These are phyloP conservation scores for Furcasterigmium furcatum DNA, from an alignment of 2,329 filamentous ascomycete genomes.

Conservation along the genomic window DNA sequence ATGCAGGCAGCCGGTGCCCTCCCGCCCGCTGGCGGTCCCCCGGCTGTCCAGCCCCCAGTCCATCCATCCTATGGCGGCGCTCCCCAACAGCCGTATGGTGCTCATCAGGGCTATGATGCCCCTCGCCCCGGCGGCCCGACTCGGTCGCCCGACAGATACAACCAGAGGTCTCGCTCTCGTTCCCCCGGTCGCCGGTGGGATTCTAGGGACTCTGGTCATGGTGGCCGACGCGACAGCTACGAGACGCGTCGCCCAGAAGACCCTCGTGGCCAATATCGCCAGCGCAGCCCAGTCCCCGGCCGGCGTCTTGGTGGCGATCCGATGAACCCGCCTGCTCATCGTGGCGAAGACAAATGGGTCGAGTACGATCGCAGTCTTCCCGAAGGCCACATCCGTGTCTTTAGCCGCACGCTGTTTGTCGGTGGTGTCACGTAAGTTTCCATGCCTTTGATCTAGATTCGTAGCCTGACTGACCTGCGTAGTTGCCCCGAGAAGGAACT, in stretches of 20 bases:
- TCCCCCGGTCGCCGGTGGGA: slow-evolving; percentile 76
- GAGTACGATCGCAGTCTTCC: slow-evolving; percentile 75
- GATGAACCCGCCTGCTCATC: not conserved
- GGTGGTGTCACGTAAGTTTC: slow-evolving; percentile 79
- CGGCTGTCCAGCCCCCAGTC: slow-evolving; percentile 32
- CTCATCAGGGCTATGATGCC: slow-evolving; percentile 4
- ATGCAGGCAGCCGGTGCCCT: slow-evolving; percentile 36
- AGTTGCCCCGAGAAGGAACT: slow-evolving; percentile 80
- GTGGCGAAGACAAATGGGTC: slow-evolving; percentile 67
- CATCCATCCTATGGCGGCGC: slow-evolving; percentile 38
- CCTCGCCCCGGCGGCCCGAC: not conserved
- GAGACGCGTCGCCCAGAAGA: slow-evolving; percentile 60
- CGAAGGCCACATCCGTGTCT: slow-evolving; percentile 79
- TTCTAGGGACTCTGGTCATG: slow-evolving; percentile 60
- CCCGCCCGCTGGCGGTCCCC: slow-evolving; percentile 21
- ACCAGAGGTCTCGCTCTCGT: slow-evolving; percentile 70
- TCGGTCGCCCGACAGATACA: slow-evolving; percentile 59
- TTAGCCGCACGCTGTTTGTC: slow-evolving; percentile 93
- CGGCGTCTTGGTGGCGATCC: slow-evolving; percentile 45
- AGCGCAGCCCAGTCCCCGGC: slow-evolving; percentile 71
- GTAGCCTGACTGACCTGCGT: slow-evolving; percentile 19
- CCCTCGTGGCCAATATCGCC: slow-evolving; percentile 70
- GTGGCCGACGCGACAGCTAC: slow-evolving; percentile 59
- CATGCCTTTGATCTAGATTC: slow-evolving; percentile 3
- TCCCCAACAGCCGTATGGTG: slow-evolving; percentile 17